Evolutionary conservation across 192 early-diverging fungal species (phyloP).

Genomic region (Coemansia furcata): DNA sequence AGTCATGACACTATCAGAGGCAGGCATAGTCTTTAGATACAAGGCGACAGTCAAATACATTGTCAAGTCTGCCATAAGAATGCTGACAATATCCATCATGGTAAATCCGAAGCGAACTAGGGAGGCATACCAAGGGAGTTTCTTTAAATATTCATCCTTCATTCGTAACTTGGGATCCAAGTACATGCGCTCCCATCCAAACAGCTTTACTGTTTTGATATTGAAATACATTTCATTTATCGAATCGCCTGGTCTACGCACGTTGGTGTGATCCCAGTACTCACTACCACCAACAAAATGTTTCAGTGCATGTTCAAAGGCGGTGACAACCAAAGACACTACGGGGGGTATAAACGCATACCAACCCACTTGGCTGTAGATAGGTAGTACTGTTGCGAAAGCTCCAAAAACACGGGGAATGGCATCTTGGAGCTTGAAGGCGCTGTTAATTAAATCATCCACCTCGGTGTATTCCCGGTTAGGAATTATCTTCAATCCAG

Average conservation of each 20-base stretch:
- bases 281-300: neutral
- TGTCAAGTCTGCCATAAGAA: neutral
- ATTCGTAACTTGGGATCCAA: neutral
- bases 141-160: neutral
- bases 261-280: neutral
- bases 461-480: neutral
- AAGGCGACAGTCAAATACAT: neutral
- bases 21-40: neutral
- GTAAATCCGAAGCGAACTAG: neutral
- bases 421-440: neutral
- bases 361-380: neutral
- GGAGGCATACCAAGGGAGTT: neutral
- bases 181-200: slow-evolving; percentile 6
- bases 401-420: neutral
- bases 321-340: neutral
- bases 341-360: neutral
- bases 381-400: neutral
- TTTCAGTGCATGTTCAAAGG: neutral
- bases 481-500: neutral
- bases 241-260: neutral
- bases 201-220: neutral
- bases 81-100: neutral
- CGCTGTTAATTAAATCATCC: neutral
- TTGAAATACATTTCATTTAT: neutral
- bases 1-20: neutral